Evolutionary conservation across 768 basidiomycete genomes (phyloP).

Genomic region (Tylopilus felleus): DNA sequence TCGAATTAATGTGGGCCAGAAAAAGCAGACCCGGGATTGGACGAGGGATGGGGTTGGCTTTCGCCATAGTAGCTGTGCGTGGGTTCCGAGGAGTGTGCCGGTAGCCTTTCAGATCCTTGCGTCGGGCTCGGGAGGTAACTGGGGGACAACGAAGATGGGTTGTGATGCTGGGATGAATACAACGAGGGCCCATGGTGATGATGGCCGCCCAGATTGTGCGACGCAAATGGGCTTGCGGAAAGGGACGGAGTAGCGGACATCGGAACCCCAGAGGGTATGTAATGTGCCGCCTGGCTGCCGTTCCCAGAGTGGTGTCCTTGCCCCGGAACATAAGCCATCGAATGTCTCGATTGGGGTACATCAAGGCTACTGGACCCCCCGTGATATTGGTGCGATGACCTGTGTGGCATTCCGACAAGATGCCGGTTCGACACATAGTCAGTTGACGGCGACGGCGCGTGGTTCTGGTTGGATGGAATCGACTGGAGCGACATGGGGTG

Average conservation of each 20-base stretch:
- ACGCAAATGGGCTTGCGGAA: slow-evolving; percentile 36
- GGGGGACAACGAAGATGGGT: slow-evolving; percentile 27
- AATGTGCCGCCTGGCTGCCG: slow-evolving; percentile 26
- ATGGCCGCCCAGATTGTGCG: slow-evolving; percentile 26
- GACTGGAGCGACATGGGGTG: slow-evolving; percentile 77
- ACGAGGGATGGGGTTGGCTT: slow-evolving; percentile 24
- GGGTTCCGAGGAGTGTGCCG: slow-evolving; percentile 25
- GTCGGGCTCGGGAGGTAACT: slow-evolving; percentile 30
- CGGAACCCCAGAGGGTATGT: slow-evolving; percentile 40
- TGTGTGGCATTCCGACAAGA: slow-evolving; percentile 43
- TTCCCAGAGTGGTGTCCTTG: slow-evolving; percentile 44
- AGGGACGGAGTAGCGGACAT: slow-evolving; percentile 52
- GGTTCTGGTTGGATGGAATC: slow-evolving; percentile 31
- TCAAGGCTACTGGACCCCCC: slow-evolving; percentile 23
- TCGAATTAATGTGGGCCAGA: slow-evolving; percentile 29
- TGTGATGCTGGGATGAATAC: slow-evolving; percentile 32
- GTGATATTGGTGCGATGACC: slow-evolving; percentile 31
- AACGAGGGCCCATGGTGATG: slow-evolving; percentile 29
- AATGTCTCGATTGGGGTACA: slow-evolving; percentile 32
- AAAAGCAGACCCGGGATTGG: slow-evolving; percentile 27
- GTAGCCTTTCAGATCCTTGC: slow-evolving; percentile 29
- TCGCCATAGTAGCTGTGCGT: slow-evolving; percentile 32
- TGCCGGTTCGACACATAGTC: slow-evolving; percentile 46
- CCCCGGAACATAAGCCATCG: slow-evolving; percentile 39
- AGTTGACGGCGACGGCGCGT: slow-evolving; percentile 30